Evolutionary conservation across 495 filamentous ascomycete genomes (phyloP), one percentile per base, ranked within the genome.

Genomic region (Trichocladium uniseriatum): DNA sequence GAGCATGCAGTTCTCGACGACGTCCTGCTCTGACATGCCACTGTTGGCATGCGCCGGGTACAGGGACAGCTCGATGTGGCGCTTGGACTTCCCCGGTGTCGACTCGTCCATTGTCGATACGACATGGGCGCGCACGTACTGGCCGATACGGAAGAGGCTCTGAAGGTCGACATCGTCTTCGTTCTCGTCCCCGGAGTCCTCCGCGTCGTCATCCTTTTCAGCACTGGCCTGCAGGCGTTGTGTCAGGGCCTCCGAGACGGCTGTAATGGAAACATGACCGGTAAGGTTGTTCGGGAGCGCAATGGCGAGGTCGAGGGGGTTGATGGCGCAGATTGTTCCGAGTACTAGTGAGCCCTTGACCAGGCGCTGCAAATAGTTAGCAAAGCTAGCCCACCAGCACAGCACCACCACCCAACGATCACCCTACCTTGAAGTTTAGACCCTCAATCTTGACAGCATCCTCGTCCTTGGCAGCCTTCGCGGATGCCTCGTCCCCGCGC

Each of bases 201-300:
- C 73, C 1, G 72, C 75, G 13, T 75, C 75, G 2, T 79, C 76
- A 10, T 76, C 72, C 9, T 78, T 70, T 19, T 75, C 67, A 6
- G 70, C 74, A 43, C 79, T 81, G 15, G 79, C 76, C 51, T 80
- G 65, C 34, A 86, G 82, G 38, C 87, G 73, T 34, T 76, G 67
- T 11, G 69, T 71, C 14, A 75, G 54, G 20, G 52, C 10, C 45
- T 86, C 79, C 10, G 94, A 97, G 31, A 98, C 79, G 11, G 86
- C 79, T n/a, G 91, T 95, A 36, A 98, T 78, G 38, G 94, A 79
- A 7, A 95, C 80, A 65, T 87, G 92, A 35, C 92, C 94, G 43
- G 79, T 83, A 11, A 97, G 78, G 60, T 94, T 95, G 62, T 97
- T 98, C 13, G 94, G 89, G 19, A 97, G 69, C 16, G 88, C 81